These are phyloP conservation scores for Fraxinus platypoda DNA, from an alignment of 305 asterid genomes.

Conservation along the genomic window DNA sequence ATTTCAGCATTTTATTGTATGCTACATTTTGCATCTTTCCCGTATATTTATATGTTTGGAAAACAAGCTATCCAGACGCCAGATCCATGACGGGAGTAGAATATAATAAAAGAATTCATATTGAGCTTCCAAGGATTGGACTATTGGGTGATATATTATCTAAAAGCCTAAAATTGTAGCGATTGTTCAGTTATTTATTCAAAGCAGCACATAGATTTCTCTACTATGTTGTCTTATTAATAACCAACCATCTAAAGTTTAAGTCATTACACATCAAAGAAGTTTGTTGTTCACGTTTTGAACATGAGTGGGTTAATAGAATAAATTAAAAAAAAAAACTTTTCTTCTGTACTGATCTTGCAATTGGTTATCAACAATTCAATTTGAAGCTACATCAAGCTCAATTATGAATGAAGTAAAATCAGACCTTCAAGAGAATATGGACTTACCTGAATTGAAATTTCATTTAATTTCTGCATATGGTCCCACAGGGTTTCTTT, in stretches of 20 bases:
- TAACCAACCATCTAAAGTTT: background rate
- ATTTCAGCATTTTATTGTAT: background rate
- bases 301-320: background rate
- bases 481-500: constrained; percentile 94
- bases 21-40: background rate
- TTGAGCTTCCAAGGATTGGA: background rate
- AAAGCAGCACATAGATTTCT: background rate
- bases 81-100: background rate
- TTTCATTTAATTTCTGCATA: constrained; percentile 40
- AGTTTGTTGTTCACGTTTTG: background rate
- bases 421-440: constrained; percentile 1
- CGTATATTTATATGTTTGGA: background rate
- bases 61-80: background rate
- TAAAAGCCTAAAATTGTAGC: background rate
- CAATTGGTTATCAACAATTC: background rate
- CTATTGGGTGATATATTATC: background rate
- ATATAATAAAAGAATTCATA: background rate
- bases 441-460: constrained; percentile 41
- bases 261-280: background rate
- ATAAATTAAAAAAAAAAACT: background rate
- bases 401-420: background rate
- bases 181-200: background rate
- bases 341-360: background rate
- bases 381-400: background rate
- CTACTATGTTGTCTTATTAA: background rate